Base-by-base conservation (phyloP, 2,329 filamentous ascomycete genomes). In the Aspergillus luchuensis region DNA sequence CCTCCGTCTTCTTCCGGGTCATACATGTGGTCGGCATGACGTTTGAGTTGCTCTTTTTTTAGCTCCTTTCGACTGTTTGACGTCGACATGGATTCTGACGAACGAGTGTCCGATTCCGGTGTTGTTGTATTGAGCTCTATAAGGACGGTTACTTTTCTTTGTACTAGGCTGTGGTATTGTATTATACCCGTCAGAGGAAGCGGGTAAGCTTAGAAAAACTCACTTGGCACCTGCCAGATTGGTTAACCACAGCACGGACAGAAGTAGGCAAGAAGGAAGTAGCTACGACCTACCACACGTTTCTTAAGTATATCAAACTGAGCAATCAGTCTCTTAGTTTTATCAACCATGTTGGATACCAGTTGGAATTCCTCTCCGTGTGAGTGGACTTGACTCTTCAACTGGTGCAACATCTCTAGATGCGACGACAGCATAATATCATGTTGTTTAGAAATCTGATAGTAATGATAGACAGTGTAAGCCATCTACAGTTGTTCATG, bases 401-500 rank as follows among this genome's bases (percentile, higher is more conserved):
- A 67, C 60, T 72, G 69, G 15, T 73, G 67, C 8, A 79, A 66
- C 64, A 80, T 72, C 49, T 74, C 68, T 2, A 78, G 58, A 61
- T 81, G 79, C 3, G 72, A 75, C 36, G 71, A 67, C 3, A 81
- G 67, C 28, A 78, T 64, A 2, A 66, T 72, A n/a, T 79, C 74
- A 63, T 80, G 78, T 41, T 74, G 76, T 11, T 71, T 65, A 58
- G 77, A 78, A 21, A 80, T 66, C 78, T 80, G 51, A 60, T 21
- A 33, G 8, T 33, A 13, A 50, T n/a, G 7, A 50, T n/a, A 30
- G 15, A 6, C 25, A 8, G 25, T 11, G 47, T 30, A 28, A 30
- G 25, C 17, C 45, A 49, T 19, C 48, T 28, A 23, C 28, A 48
- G 36, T 19, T 19, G 45, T 56, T 17, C 11, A 28, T 21, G 30